These are phyloP conservation scores for Fusarium oligoseptatum DNA, from an alignment of 2,329 filamentous ascomycete genomes.

Conservation along the genomic window DNA sequence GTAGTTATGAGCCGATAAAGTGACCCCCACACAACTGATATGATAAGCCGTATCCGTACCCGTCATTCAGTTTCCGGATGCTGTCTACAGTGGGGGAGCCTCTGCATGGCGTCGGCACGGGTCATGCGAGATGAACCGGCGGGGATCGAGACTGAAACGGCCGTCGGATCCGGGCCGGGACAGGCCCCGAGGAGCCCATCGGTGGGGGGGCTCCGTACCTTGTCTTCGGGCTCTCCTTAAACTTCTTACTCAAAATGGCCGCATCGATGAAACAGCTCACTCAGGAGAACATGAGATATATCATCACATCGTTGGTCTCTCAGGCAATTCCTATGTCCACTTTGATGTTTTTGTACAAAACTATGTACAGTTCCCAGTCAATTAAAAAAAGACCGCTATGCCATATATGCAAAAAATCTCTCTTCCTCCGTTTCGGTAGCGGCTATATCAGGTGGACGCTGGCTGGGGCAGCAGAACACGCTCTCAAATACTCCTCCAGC, in stretches of 20 bases:
- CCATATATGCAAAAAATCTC: slow-evolving; percentile 18
- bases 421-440: slow-evolving; percentile 3
- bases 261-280: not conserved
- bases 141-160: slow-evolving; percentile 4
- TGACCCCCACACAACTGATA: not conserved
- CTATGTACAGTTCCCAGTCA: slow-evolving; percentile 31
- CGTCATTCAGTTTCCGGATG: not conserved
- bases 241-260: not conserved
- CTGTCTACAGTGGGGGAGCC: not conserved
- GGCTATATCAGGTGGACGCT: slow-evolving; percentile 6
- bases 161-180: too few relatives aligned
- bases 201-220: not conserved
- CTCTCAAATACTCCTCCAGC: slow-evolving; percentile 25
- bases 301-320: not conserved
- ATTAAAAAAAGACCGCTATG: slow-evolving; percentile 31
- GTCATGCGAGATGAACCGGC: slow-evolving; percentile 21
- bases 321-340: not conserved
- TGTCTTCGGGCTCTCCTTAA: not conserved
- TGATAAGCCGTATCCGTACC: not conserved
- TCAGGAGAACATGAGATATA: not conserved
- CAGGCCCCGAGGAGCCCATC: not conserved
- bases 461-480: slow-evolving; percentile 15
- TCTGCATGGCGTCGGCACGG: slow-evolving; percentile 4
- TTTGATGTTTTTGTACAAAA: slow-evolving; percentile 15
- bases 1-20: not conserved